phyloP scores from a whole-genome alignment of 192 early-diverging fungal species.

The Oehlia diaphana region DNA sequence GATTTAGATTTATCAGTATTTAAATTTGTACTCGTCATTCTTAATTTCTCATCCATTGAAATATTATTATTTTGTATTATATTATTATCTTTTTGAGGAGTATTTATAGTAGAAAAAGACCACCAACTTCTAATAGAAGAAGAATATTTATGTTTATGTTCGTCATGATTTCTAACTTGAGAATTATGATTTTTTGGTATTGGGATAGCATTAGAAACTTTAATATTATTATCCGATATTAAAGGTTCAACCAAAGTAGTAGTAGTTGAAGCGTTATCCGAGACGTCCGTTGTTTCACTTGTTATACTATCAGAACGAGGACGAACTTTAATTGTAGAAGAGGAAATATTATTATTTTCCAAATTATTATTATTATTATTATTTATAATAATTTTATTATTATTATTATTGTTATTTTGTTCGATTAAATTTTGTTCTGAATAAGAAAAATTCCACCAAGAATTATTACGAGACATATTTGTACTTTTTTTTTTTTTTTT shows the following conservation, averaged over 20 bases:
- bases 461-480: no score
- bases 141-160: conserved; percentile 11
- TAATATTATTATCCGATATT: not conserved
- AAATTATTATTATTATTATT: no score
- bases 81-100: not conserved
- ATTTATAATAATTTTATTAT: no score
- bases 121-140: conserved; percentile 16
- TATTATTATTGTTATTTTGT: no score
- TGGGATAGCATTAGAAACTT: conserved; percentile 8
- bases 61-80: not conserved
- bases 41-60: not conserved
- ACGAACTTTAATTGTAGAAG: no score
- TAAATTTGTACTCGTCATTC: not conserved
- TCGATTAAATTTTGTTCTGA: no score
- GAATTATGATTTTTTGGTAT: conserved; percentile 16
- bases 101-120: not conserved
- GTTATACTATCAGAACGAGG: no score
- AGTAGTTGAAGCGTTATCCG: not conserved
- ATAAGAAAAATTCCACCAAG: no score
- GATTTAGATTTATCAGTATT: no score
- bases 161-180: not conserved
- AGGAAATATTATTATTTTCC: no score
- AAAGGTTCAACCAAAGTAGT: not conserved
- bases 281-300: no score
- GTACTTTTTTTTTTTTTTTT: no score